A percentile compares a stretch with the other conserved stretches of the same genome.
phyloP scores from a whole-genome alignment of 768 basidiomycete genomes.

The Auriscalpium vulgare region DNA sequence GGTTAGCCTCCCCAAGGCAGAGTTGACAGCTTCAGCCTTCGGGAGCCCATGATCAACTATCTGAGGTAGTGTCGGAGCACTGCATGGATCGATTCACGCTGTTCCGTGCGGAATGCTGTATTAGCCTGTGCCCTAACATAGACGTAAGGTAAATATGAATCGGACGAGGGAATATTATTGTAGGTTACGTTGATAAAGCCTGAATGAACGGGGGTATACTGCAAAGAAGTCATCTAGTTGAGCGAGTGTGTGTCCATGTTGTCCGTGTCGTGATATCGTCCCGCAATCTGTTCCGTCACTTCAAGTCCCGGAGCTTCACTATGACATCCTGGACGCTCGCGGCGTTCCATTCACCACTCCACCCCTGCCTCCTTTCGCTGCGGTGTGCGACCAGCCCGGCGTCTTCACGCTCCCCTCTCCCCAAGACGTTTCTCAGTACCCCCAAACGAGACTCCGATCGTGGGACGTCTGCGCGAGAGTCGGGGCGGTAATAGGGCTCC shows the following conservation, averaged over 20 bases:
- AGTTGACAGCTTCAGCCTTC: too few species aligned
- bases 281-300: not conserved
- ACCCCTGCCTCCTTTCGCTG: conserved; percentile 10
- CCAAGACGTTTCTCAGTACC: too few species aligned
- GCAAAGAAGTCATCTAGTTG: not conserved
- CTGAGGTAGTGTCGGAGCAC: too few species aligned
- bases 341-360: conserved; percentile 17
- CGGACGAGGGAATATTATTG: not conserved
- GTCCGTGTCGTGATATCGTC: not conserved
- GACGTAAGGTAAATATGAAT: not conserved
- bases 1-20: too few species aligned
- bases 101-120: not conserved
- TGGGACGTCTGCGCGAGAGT: too few species aligned
- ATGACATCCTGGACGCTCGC: conserved; percentile 13
- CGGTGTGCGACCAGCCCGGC: conserved; percentile 1
- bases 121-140: not conserved
- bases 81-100: too few species aligned
- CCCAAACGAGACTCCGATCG: too few species aligned
- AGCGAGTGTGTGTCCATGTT: not conserved
- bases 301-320: conserved; percentile 7
- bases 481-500: too few species aligned
- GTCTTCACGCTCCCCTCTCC: too few species aligned
- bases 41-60: too few species aligned
- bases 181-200: not conserved
- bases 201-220: not conserved